phyloP scores from a whole-genome alignment of 2,329 filamentous ascomycete genomes.

The Aspergillus sergii region DNA sequence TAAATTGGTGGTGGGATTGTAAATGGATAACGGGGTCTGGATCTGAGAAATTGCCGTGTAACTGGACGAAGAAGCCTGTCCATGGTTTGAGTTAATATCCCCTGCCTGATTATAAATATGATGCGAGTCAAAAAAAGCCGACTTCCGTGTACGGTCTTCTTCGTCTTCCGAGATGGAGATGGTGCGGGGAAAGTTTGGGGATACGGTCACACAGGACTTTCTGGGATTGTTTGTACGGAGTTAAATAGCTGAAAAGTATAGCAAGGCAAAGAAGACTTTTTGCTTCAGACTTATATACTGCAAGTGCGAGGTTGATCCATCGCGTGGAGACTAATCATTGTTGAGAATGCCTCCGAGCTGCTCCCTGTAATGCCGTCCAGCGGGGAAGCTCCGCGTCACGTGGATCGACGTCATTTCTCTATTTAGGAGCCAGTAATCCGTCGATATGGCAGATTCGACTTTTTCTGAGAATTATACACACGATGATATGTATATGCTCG shows the following conservation, averaged over 20 bases:
- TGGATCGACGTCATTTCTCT: conserved; percentile 18
- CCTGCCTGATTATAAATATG: neutral
- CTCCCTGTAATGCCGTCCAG: conserved; percentile 2
- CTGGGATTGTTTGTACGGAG: neutral
- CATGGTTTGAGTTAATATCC: conserved; percentile 29
- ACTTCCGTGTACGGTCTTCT: neutral
- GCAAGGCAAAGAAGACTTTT: neutral
- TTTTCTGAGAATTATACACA: neutral
- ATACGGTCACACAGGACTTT: neutral
- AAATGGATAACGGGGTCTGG: conserved; percentile 39
- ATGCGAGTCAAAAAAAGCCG: neutral
- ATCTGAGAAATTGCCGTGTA: conserved; percentile 38
- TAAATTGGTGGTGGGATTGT: conserved; percentile 34
- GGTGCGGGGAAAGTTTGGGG: conserved; percentile 10
- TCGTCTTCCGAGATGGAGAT: neutral
- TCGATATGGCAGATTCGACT: neutral
- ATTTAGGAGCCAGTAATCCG: neutral
- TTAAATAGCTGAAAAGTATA: neutral
- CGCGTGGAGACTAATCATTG: neutral
- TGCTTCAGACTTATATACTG: neutral
- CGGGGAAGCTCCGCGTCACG: conserved; percentile 21
- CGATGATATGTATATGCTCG: neutral
- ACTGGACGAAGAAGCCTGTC: conserved; percentile 39
- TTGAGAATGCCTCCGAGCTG: neutral
- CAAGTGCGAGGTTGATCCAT: neutral